Conservation (phyloP, 257 asterid species). For the Solanum rostratum region DNA sequence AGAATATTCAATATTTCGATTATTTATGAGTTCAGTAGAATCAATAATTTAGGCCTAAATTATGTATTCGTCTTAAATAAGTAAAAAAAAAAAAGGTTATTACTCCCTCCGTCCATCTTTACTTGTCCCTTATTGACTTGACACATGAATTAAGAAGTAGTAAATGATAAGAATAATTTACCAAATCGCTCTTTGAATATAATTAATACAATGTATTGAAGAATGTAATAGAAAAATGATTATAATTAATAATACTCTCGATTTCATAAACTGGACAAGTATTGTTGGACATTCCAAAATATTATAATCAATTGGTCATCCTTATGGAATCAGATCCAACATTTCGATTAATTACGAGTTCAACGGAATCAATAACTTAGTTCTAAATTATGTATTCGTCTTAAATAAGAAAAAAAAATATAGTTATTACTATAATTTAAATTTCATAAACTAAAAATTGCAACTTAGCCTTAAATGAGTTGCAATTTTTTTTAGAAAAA, state of each 20-base stretch:
- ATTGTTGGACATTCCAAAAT: no score
- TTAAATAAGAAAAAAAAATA: neutral
- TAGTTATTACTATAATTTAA: neutral
- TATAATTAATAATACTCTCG: no score
- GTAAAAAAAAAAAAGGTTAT: no score
- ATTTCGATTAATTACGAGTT: neutral
- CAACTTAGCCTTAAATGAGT: neutral
- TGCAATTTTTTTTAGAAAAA: neutral
- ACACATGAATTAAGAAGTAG: no score
- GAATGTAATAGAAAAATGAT: no score
- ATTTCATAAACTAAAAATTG: neutral
- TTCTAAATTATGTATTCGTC: neutral
- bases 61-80: neutral
- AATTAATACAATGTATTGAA: no score
- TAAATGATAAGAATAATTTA: no score
- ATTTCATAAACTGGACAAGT: no score
- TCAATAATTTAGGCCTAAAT: neutral
- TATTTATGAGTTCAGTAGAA: neutral
- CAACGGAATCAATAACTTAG: neutral
- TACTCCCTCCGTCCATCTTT: no score
- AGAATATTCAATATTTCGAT: neutral
- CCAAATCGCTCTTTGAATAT: no score
- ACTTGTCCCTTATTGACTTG: no score
- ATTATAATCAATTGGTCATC: no score
- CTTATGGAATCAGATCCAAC: neutral